Evolutionary conservation across 163 green algal species (phyloP), one percentile per base, ranked within the genome.

Genomic region (Scenedesmus sp.): DNA sequence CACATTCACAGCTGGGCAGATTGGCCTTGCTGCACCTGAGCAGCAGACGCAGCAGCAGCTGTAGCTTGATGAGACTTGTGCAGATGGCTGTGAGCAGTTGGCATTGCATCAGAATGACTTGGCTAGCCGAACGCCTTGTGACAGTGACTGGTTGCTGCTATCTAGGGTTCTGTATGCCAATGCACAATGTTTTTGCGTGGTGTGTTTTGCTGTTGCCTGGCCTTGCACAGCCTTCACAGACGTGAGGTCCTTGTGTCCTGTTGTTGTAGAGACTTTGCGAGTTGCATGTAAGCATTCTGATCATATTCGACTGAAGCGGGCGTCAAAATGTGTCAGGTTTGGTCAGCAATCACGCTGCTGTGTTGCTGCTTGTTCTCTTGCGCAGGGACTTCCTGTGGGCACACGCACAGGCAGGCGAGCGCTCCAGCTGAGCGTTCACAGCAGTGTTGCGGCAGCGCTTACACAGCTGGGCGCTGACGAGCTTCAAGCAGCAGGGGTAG

Each of bases 321-420:
- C 13, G 62, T 70, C 12, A 46, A 46, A 46, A 1, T 1, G 34
- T 46, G 34, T 46, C 34, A 46, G 34, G 34, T 46, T 46, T 15
- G 4, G 23, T 52, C 23, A 84, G 2, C 54, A 13, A n/a, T 12
- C 34, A 2, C 23, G 34, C 76, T 84, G 81, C 74, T 64, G 46
- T 62, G n/a, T 0, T 26, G 26, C 0, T 88, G 57, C 55, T 88
- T 57, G 7, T 20, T 26, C 26, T n/a, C 5, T 10, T 12, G 23
- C 16, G 20, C 76, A 91, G 87, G 70, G 76, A 91, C 59, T 91
- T 91, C 76, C n/a, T 91, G 76, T 91, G 87, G 87, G 62, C 26
- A 10, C 87, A 91, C 59, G 87, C 87, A n/a, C 54, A 91, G 18
- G 55, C 87, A 67, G 87, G 87, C 4, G 87, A 91, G 76, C 8